phyloP scores from a whole-genome alignment of 257 asterid species.

The Fraxinus anomala region DNA sequence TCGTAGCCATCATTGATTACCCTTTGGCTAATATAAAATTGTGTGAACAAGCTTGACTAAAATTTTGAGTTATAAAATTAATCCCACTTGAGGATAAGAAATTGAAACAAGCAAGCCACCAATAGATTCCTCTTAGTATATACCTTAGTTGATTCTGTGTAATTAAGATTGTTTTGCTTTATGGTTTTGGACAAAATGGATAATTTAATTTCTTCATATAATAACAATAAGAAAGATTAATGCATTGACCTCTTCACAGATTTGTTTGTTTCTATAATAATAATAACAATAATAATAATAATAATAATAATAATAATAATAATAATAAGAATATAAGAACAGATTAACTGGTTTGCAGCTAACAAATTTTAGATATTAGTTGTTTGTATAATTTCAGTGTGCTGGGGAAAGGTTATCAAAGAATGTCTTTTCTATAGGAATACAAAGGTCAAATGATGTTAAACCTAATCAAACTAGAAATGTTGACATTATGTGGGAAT shows the following conservation, averaged over 20 bases:
- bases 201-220: slow-evolving; percentile 21
- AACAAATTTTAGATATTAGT: slow-evolving; percentile 33
- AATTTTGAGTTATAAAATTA: slow-evolving; percentile 25
- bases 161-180: slow-evolving; percentile 27
- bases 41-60: slow-evolving; percentile 42
- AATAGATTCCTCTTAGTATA: not conserved
- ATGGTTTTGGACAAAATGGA: slow-evolving; percentile 34
- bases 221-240: slow-evolving; percentile 27
- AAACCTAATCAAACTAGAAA: slow-evolving; percentile 30
- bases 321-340: not conserved
- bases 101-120: slow-evolving; percentile 14
- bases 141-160: slow-evolving; percentile 21
- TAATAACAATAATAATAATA: not conserved
- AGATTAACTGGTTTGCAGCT: slow-evolving; percentile 16
- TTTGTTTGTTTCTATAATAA: slow-evolving; percentile 36
- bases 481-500: not conserved
- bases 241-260: slow-evolving; percentile 53
- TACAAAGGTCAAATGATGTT: slow-evolving; percentile 38
- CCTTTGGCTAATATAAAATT: slow-evolving; percentile 16
- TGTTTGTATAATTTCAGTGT: slow-evolving; percentile 6
- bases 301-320: not conserved
- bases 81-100: slow-evolving; percentile 34
- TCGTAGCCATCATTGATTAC: slow-evolving; percentile 23
- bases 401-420: slow-evolving; percentile 23
- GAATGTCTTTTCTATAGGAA: slow-evolving; percentile 40